Base-by-base conservation (phyloP, 192 early-diverging fungal species). In the Diversispora epigaea region DNA sequence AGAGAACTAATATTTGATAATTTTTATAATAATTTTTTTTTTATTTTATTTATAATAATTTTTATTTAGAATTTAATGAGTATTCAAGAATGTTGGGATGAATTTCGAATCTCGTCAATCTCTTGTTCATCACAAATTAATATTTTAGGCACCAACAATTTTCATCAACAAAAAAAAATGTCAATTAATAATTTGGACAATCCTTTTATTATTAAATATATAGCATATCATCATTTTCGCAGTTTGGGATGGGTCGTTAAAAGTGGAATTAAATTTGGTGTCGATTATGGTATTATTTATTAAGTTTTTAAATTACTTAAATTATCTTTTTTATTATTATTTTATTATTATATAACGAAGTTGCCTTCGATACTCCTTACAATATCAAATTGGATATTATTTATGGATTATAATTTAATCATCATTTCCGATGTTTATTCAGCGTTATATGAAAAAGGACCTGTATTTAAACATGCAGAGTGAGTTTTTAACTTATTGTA, bases 231-330 rank as follows among this genome's bases (percentile, higher is more conserved):
- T 69, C 87, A 94, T 79, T 97, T 92, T 77, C 84, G 93, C 8
- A 87, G 89, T 41, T 84, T 83, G 12, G 92, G 93, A 2, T 97
- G 95, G 95, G 87, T 93, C 9, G 92, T 93, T 4, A 87, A 87
- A 77, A 84, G 87, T 71, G 95, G 95, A 3, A 68, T 92, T 47
- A 97, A 97, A 78, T 97, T 93, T 79, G 94, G 92, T 6, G 80
- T 90, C 2, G 91, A 95, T 76, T 95, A 88, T 77, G 80, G 88
- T 89, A 77, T 58, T n/a, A 77, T 72, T 11, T 52, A 22, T 19
- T 60, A 21, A n/a, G n/a, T n/a, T n/a, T n/a, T n/a, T 64, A 46
- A 14, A 64, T 10, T 58, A 60, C 15, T 66, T 72, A 55, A 7
- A 47, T 25, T 52, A 0, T 43, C 5, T 58, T 43, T 4, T 56